phyloP scores from a whole-genome alignment of 2,329 filamentous ascomycete species.

The Pestalotiopsis sp. region DNA sequence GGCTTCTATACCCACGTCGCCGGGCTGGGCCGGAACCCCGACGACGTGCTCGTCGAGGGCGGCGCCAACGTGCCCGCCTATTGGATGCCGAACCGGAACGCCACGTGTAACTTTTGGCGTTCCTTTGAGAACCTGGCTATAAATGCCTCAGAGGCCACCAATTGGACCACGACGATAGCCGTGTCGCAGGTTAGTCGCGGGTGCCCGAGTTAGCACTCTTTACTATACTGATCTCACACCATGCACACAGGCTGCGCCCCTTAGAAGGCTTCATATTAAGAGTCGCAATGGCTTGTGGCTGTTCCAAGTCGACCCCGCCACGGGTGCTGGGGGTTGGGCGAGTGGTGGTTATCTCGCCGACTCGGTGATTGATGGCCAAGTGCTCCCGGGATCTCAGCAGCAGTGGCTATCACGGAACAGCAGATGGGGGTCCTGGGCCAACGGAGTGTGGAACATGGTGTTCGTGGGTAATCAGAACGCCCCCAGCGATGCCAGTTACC shows the following conservation, averaged over 20 bases:
- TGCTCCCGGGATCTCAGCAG: constrained; percentile 36
- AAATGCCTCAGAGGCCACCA: constrained; percentile 31
- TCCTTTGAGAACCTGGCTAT: constrained; percentile 35
- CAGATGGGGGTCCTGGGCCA: constrained; percentile 34
- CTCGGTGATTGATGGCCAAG: constrained; percentile 30
- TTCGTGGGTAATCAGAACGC: constrained; percentile 32
- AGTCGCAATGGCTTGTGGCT: constrained; percentile 34
- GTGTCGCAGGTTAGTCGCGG: constrained; percentile 27
- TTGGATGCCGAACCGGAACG: constrained; percentile 37
- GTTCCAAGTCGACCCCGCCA: constrained; percentile 34
- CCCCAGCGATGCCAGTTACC: constrained; percentile 30
- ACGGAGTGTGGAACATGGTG: constrained; percentile 38
- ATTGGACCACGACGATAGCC: constrained; percentile 35
- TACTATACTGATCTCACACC: neutral
- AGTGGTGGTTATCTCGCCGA: constrained; percentile 37
- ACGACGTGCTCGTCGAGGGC: constrained; percentile 33
- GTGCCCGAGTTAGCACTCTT: neutral
- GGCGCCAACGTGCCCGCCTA: constrained; percentile 35
- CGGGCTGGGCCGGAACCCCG: constrained; percentile 31
- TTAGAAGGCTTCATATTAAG: constrained; percentile 32
- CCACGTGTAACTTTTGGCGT: constrained; percentile 37
- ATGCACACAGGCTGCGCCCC: constrained; percentile 26
- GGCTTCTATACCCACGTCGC: constrained; percentile 36
- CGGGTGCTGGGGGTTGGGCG: constrained; percentile 34
- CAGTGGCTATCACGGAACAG: constrained; percentile 37